These are phyloP conservation scores for Antitrichia curtipendula DNA, from an alignment of 225 moss, liverwort and hornwort species.

Conservation along the genomic window DNA sequence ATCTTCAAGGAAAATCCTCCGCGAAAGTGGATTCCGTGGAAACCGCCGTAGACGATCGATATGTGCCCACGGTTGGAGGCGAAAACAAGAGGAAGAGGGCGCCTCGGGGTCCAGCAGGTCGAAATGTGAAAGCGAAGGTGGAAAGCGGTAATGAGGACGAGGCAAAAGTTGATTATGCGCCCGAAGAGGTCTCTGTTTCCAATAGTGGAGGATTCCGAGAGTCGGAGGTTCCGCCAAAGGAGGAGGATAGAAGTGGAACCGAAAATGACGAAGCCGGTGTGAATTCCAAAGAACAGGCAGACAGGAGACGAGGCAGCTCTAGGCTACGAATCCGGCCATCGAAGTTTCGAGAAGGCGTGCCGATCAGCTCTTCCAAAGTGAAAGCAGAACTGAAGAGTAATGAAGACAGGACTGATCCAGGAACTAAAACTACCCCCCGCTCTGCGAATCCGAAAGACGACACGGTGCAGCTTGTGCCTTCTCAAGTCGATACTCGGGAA, in stretches of 20 bases:
- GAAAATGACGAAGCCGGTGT: conserved; percentile 18
- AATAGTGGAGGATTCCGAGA: background rate
- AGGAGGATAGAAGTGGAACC: conserved; percentile 3
- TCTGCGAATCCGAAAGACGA: background rate
- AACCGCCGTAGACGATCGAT: conserved; percentile 19
- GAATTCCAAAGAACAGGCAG: conserved; percentile 11
- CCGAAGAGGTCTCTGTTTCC: conserved; percentile 22
- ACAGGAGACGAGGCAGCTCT: conserved; percentile 32
- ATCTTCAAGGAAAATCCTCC: background rate
- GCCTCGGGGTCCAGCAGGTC: conserved; percentile 53
- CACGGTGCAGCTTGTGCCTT: conserved; percentile 7
- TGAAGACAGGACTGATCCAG: background rate
- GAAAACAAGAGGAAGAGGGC: conserved; percentile 86
- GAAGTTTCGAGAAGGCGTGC: conserved; percentile 35
- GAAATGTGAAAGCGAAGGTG: conserved; percentile 34
- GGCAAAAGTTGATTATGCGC: background rate
- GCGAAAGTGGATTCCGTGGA: background rate
- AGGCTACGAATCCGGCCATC: conserved; percentile 29
- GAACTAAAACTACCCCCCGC: background rate
- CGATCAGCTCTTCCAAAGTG: conserved; percentile 23
- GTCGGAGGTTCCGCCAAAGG: background rate
- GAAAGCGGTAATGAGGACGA: conserved; percentile 11
- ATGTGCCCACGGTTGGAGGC: conserved; percentile 51
- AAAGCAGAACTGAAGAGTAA: conserved; percentile 13
- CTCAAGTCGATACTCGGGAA: conserved; percentile 19